Base-by-base conservation (phyloP, 2,329 filamentous ascomycete genomes). In the Sphaerulina musiva region DNA sequence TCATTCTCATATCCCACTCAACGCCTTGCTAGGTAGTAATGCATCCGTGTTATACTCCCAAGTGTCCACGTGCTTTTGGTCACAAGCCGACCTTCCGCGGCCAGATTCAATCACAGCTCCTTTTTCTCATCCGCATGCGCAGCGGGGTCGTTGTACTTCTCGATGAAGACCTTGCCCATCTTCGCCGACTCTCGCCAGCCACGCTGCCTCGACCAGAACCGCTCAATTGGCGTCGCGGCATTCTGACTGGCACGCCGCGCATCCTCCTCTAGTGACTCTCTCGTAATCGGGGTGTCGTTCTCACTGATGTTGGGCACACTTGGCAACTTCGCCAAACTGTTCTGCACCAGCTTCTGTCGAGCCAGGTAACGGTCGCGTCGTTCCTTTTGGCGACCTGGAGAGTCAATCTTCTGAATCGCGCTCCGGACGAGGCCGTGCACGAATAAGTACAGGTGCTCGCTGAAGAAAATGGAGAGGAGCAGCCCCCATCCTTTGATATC, bases 401-500 rank as follows among this genome's bases (percentile, higher is more conserved):
- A 91, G 64, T 97, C 91, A 50, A 96, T 74, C 69, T 90, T 93
- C 56, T 77, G 78, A 63, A 98, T 81, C 3, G 84, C 83, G 50
- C 83, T 80, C 40, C 85, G 82, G 4, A 96, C 86, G 0, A 78
- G 80, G 57, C 85, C 79, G 64, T 91, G 85, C 1, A 88, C 80
- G 2, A 84, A 75, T n/a, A 98, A 81, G 69, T 95, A 97, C 12
- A 91, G 73, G 68, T 98, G 92, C 69, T 98, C 93, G 0, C 89
- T 84, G 62, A 95, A 81, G 63, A 97, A 81, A 53, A 98, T 85
- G 17, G 84, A 82, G 14, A 95, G 75, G 4, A 98, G 78, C 2
- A 96, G 76, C 0, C 84, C 88, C 86, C 89, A 95, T 11, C 78
- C 84, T 53, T 82, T 84, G 65, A 96, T 86, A 45, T 83, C 80